Percentiles rank a stretch among this genome's conserved stretches.
These are phyloP conservation scores for Theobroma grandiflorum DNA, from an alignment of 441 rosid genomes.

Conservation along the genomic window DNA sequence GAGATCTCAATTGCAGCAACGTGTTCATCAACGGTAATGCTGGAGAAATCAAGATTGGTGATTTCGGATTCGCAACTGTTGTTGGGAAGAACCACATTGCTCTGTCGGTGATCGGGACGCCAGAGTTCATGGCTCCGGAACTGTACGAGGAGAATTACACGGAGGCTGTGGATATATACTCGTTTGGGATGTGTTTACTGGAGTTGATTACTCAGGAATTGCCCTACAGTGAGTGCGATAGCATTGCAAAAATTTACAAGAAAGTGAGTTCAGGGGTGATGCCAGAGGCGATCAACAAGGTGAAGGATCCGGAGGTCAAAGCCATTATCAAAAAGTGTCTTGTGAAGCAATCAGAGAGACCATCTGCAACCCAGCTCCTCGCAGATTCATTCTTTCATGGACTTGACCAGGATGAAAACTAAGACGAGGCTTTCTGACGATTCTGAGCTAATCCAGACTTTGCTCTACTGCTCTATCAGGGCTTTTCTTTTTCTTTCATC, in stretches of 20 bases:
- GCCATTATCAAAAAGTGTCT: slow-evolving; percentile 59
- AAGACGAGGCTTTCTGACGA: slow-evolving; percentile 21
- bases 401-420: slow-evolving; percentile 42
- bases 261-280: slow-evolving; percentile 45
- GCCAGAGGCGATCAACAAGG: slow-evolving; percentile 52
- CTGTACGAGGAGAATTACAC: slow-evolving; percentile 59
- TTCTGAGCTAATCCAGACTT: no score
- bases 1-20: slow-evolving; percentile 71
- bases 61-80: slow-evolving; percentile 60
- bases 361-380: slow-evolving; percentile 61
- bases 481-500: no score
- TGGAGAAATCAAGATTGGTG: slow-evolving; percentile 68
- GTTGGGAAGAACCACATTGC: slow-evolving; percentile 58
- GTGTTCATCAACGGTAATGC: slow-evolving; percentile 64
- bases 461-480: no score
- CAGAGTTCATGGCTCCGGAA: slow-evolving; percentile 69
- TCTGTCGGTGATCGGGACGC: slow-evolving; percentile 59
- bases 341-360: slow-evolving; percentile 48
- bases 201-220: slow-evolving; percentile 58
- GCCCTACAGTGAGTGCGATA: slow-evolving; percentile 59
- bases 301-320: slow-evolving; percentile 52
- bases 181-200: slow-evolving; percentile 66
- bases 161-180: slow-evolving; percentile 57
- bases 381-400: slow-evolving; percentile 56
- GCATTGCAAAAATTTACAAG: slow-evolving; percentile 49